Evolutionary conservation across 306 rosid species (phyloP), one percentile per base, ranked within the genome.

Genomic region (Bauhinia variegata): DNA sequence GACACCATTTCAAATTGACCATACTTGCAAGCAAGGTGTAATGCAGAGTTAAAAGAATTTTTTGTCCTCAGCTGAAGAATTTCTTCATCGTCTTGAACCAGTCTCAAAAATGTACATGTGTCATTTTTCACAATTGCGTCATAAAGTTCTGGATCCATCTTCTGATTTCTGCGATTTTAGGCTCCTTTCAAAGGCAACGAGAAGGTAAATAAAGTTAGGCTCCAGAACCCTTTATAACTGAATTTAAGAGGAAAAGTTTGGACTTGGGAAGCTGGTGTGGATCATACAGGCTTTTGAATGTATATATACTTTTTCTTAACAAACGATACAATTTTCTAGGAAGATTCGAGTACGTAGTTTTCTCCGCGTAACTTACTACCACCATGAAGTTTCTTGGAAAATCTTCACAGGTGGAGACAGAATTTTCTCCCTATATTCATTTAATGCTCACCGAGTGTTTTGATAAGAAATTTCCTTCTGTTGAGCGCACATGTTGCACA

Each of bases 1-100:
- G 66, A 60, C 15, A 77, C 93, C 31, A 83, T 75, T 18, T 78
- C 82, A 11, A 16, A 11, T 67, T 80, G 82, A 7, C 87, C 93
- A 52, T 75, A 76, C 73, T 63, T 79, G 0, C 85, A 71, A 64
- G 96, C 96, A 33, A 83, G 63, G 80, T 89, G 96, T 56, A 89
- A 66, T 44, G 75, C 80, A n/a, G 93, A 85, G 80, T 74, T 79
- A 31, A 49, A 50, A 19, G 86, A 65, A 12, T 67, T 78, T 1
- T 63, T 83, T 15, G 87, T 87, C 70, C 60, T 78, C 48, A 80
- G 89, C 9, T 74, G 76, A 9, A 83, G 66, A 44, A 81, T 63
- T 53, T 67, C 86, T 63, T 80, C 66, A 11, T 75, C 69, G 49
- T 73, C 82, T 8, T 74, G 72, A 41, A 82, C 61, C 6, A 86